Conservation (phyloP, 148 eudicot species). For the Rhododendron kiyosumense region DNA sequence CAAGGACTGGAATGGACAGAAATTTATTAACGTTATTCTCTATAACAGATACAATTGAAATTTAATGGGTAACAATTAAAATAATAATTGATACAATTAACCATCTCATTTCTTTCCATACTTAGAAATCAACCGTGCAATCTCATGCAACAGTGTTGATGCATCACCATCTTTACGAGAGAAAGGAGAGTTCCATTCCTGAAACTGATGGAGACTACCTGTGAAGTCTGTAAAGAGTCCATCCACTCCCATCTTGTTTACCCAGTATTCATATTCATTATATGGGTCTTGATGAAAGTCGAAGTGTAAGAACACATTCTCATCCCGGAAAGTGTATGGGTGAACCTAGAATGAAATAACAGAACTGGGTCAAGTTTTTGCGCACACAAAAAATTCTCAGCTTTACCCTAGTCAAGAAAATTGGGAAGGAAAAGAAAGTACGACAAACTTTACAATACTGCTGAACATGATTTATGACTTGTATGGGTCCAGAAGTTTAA, state of each 20-base stretch:
- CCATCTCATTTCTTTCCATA: slow-evolving; percentile 11
- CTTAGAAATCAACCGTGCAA: slow-evolving; percentile 39
- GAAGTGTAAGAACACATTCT: slow-evolving; percentile 65
- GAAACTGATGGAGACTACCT: slow-evolving; percentile 76
- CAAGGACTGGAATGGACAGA: neutral
- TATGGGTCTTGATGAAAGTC: slow-evolving; percentile 80
- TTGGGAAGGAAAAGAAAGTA: neutral
- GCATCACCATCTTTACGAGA: slow-evolving; percentile 24
- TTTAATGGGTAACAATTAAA: neutral
- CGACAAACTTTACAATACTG: neutral
- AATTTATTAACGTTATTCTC: neutral
- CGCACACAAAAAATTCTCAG: neutral
- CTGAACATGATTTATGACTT: neutral
- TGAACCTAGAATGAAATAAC: slow-evolving; percentile 58
- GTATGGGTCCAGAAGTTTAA: neutral
- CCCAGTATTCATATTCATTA: slow-evolving; percentile 70
- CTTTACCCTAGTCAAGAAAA: neutral
- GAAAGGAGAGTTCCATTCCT: slow-evolving; percentile 64
- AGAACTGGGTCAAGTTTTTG: neutral
- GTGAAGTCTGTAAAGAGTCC: slow-evolving; percentile 93
- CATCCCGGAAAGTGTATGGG: slow-evolving; percentile 84
- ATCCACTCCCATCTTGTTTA: slow-evolving; percentile 77
- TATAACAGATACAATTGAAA: neutral
- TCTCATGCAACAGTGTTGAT: slow-evolving; percentile 40
- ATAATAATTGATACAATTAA: neutral